Percentiles rank a stretch among this genome's conserved stretches.
Evolutionary conservation across 768 basidiomycete species (phyloP).

Genomic region (Lactifluus piperatus): DNA sequence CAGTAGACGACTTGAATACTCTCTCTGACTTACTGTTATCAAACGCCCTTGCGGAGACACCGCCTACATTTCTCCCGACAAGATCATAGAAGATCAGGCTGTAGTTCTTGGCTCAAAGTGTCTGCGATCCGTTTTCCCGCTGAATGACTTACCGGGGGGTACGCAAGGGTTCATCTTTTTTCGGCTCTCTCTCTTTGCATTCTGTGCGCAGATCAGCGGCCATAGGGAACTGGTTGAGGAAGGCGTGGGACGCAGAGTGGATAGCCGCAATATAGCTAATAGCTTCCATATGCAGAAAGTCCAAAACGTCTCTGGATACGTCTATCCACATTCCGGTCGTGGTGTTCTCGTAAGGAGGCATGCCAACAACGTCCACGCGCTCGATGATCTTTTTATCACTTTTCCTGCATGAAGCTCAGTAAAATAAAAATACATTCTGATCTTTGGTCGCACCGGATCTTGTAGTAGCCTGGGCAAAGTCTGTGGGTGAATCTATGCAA

Average conservation of each 20-base stretch:
- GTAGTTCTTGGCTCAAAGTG: background rate
- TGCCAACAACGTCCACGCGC: slow-evolving; percentile 68
- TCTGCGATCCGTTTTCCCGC: background rate
- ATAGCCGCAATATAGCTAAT: slow-evolving; percentile 73
- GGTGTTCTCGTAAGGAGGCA: slow-evolving; percentile 65
- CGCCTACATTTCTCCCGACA: slow-evolving; percentile 52
- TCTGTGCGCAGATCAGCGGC: slow-evolving; percentile 68
- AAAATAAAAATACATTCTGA: background rate
- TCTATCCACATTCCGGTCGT: slow-evolving; percentile 78
- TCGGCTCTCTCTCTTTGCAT: slow-evolving; percentile 80
- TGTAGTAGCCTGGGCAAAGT: slow-evolving; percentile 60
- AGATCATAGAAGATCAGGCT: slow-evolving; percentile 80
- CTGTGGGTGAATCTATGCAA: background rate
- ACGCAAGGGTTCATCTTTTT: slow-evolving; percentile 38
- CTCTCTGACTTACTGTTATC: slow-evolving; percentile 51
- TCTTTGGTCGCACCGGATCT: slow-evolving; percentile 44
- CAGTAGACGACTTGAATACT: too few species aligned
- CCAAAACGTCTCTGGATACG: slow-evolving; percentile 45
- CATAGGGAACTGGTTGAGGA: slow-evolving; percentile 69
- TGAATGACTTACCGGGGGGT: slow-evolving; percentile 47
- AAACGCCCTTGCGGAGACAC: slow-evolving; percentile 69
- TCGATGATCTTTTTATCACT: slow-evolving; percentile 65
- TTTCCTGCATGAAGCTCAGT: background rate
- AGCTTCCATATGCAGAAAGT: slow-evolving; percentile 42
- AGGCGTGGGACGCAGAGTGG: slow-evolving; percentile 78